These are phyloP conservation scores for Eutrema heterophyllum DNA, from an alignment of 345 rosid species.

Conservation along the genomic window DNA sequence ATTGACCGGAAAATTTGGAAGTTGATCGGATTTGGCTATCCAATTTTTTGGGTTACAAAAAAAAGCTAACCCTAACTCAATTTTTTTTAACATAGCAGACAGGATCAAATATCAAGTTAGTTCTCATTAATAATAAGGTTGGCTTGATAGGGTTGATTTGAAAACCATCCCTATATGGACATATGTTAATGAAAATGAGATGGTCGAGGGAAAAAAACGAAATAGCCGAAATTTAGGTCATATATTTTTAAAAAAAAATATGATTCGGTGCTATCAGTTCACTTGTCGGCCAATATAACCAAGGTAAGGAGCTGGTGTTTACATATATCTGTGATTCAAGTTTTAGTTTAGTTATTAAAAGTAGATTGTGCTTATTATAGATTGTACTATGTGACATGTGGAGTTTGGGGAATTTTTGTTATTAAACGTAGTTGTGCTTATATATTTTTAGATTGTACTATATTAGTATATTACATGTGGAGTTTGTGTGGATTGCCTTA, in stretches of 20 bases:
- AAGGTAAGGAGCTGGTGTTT: neutral
- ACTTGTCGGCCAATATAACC: neutral
- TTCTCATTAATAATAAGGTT: neutral
- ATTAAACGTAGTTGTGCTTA: neutral
- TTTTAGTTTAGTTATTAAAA: slow-evolving; percentile 1
- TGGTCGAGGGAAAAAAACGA: neutral
- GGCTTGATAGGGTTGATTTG: neutral
- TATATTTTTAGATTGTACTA: neutral
- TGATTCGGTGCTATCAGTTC: neutral
- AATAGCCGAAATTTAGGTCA: neutral
- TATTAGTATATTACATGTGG: neutral
- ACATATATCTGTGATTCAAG: neutral
- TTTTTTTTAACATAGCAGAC: too few relatives aligned
- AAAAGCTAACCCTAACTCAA: too few relatives aligned
- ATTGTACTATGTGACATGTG: neutral
- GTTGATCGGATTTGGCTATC: too few relatives aligned
- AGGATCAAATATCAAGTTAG: neutral
- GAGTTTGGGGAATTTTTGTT: neutral
- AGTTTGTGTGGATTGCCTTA: neutral
- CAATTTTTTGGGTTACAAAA: too few relatives aligned
- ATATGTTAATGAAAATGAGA: neutral
- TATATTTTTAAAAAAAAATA: neutral
- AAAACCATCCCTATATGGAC: neutral
- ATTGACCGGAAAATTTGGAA: too few relatives aligned
- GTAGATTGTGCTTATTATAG: neutral